These are phyloP conservation scores for Echinosophora koreensis DNA, from an alignment of 306 rosid genomes.

Conservation along the genomic window DNA sequence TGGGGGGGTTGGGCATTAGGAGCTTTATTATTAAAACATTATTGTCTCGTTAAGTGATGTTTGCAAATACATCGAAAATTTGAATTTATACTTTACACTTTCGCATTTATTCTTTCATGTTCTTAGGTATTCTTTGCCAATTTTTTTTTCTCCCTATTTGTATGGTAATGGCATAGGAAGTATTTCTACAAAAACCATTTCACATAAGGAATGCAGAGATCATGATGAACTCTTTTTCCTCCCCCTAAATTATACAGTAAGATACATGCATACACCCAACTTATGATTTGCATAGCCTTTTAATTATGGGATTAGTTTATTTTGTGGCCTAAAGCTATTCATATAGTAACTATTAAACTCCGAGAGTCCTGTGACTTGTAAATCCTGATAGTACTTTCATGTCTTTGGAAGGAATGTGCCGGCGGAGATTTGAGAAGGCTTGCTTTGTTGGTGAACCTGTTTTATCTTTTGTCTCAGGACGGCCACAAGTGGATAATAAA, in stretches of 20 bases:
- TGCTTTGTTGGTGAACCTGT: conserved; percentile 74
- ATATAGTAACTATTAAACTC: background rate
- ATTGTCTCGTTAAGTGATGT: conserved; percentile 20
- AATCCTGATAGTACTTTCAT: conserved; percentile 52
- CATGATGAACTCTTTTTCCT: conserved; percentile 27
- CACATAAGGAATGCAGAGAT: conserved; percentile 20
- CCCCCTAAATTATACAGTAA: conserved; percentile 19
- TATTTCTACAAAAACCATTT: conserved; percentile 30
- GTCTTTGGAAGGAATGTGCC: conserved; percentile 86
- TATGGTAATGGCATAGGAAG: conserved; percentile 18
- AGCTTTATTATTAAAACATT: conserved; percentile 29
- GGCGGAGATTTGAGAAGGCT: conserved; percentile 78
- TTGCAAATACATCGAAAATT: conserved; percentile 16
- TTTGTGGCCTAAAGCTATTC: conserved; percentile 40
- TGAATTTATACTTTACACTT: conserved; percentile 25
- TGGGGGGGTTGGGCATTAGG: conserved; percentile 2
- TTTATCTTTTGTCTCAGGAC: conserved; percentile 61
- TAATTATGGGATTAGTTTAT: conserved; percentile 32
- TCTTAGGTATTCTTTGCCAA: conserved; percentile 16
- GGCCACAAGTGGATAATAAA: conserved; percentile 67
- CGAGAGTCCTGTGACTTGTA: conserved; percentile 35
- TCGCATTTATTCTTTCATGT: conserved; percentile 10
- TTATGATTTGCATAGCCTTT: conserved; percentile 38
- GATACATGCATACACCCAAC: conserved; percentile 7
- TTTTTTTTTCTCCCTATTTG: conserved; percentile 25